Percentiles rank a stretch among this genome's conserved stretches.
Conservation (phyloP, 2,329 filamentous ascomycete genomes). For the Talaromyces verruculosus region DNA sequence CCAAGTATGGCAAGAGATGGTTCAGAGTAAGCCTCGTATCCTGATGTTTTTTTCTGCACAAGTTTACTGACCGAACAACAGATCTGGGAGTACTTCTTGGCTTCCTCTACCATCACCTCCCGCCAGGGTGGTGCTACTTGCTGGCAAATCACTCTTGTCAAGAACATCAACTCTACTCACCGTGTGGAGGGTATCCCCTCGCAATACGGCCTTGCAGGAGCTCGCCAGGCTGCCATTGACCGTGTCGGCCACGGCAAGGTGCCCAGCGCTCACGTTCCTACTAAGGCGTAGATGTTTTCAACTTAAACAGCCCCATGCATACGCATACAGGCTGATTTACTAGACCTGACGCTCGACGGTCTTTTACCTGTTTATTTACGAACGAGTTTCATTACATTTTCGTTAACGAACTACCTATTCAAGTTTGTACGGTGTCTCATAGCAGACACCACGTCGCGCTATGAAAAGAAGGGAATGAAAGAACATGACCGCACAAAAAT, state of each 20-base stretch:
- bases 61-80: slow-evolving; percentile 33
- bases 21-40: slow-evolving; percentile 70
- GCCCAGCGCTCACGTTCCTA: slow-evolving; percentile 36
- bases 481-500: slow-evolving; percentile 5
- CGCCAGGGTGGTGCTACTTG: slow-evolving; percentile 82
- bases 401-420: slow-evolving; percentile 1
- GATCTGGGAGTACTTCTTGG: slow-evolving; percentile 93
- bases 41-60: neutral
- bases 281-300: slow-evolving; percentile 13
- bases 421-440: neutral
- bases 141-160: slow-evolving; percentile 82
- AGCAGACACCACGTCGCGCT: neutral
- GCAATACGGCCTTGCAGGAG: slow-evolving; percentile 68
- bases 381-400: slow-evolving; percentile 2
- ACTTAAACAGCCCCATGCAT: neutral
- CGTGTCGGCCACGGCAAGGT: slow-evolving; percentile 36
- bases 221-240: slow-evolving; percentile 53
- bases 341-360: slow-evolving; percentile 10
- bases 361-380: neutral
- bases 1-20: slow-evolving; percentile 94
- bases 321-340: neutral
- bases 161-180: slow-evolving; percentile 87
- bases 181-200: slow-evolving; percentile 70
- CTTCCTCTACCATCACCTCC: slow-evolving; percentile 78
- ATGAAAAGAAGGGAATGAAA: neutral